Conservation (phyloP, 768 basidiomycete species). For the Fomitopsis pulvina region DNA sequence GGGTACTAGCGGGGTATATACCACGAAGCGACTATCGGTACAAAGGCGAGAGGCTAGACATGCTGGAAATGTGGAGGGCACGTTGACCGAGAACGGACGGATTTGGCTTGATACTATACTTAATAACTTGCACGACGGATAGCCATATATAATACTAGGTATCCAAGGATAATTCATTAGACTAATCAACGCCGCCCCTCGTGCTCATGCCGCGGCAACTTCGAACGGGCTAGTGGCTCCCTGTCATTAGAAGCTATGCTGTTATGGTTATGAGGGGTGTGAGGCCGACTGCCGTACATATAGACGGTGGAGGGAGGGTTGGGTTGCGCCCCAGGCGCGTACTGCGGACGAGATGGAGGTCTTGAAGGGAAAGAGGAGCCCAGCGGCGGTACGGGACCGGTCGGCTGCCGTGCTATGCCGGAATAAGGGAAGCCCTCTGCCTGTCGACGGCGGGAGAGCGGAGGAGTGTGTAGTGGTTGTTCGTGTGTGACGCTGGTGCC, state of each 20-base stretch:
- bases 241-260: neutral
- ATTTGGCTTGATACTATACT: neutral
- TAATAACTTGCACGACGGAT: neutral
- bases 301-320: neutral
- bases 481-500: constrained; percentile 8
- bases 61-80: neutral
- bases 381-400: neutral
- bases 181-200: neutral
- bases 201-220: neutral
- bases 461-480: neutral
- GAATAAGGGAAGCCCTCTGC: neutral
- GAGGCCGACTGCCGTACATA: neutral
- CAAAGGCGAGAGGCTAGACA: too few relatives aligned
- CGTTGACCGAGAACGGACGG: neutral
- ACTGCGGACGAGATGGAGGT: neutral
- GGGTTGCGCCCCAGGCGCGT: neutral
- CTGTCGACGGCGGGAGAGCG: neutral
- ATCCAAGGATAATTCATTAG: neutral
- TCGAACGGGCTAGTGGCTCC: neutral
- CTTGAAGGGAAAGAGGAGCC: neutral
- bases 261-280: neutral
- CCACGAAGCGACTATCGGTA: neutral
- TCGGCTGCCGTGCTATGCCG: neutral
- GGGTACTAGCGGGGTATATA: neutral
- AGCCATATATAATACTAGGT: neutral